phyloP scores from a whole-genome alignment of 1,284 basidiomycete species.

The Quambalaria eucalypti region DNA sequence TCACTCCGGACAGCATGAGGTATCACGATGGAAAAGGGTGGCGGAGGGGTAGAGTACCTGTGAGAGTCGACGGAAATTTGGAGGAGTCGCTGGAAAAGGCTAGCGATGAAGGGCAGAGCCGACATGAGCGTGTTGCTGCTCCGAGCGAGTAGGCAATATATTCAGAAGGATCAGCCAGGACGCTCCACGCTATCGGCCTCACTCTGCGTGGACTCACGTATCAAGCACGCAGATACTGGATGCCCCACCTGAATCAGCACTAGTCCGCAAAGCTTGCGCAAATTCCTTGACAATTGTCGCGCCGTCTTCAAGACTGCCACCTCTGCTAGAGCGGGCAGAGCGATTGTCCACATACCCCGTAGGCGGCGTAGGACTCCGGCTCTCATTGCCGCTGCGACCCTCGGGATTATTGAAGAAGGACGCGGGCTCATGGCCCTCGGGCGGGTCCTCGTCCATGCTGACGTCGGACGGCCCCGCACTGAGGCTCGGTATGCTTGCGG shows the following conservation, averaged over 20 bases:
- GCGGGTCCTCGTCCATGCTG: no score
- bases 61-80: neutral
- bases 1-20: neutral
- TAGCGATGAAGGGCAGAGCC: neutral
- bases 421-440: no score
- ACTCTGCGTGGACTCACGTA: neutral
- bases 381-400: neutral
- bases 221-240: neutral
- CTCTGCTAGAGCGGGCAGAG: no score
- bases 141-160: neutral
- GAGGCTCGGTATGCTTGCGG: no score
- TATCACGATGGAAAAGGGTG: neutral
- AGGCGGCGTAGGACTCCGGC: neutral
- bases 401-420: neutral
- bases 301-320: no score
- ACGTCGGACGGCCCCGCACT: no score
- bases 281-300: neutral
- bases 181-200: neutral
- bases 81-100: neutral
- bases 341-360: neutral
- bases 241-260: neutral
- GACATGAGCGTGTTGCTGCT: neutral
- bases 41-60: neutral
- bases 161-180: neutral
- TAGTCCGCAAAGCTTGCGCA: neutral